Base-by-base conservation (phyloP, 345 rosid genomes). In the Trapa incisa region DNA sequence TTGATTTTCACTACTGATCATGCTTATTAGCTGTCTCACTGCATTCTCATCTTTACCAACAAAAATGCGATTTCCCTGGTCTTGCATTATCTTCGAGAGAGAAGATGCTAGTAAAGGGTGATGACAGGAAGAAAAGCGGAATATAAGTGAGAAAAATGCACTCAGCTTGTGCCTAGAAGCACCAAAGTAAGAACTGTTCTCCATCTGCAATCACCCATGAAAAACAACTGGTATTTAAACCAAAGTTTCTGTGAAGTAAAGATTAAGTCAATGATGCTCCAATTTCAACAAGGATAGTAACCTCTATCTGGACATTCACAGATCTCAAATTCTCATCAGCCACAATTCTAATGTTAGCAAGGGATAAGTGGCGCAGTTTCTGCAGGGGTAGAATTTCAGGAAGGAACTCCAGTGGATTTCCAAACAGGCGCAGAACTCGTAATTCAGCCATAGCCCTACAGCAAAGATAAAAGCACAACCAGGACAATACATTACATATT, bases 31-130 rank as follows among this genome's bases (percentile, higher is more conserved):
- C 83, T 94, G 99, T 68, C 96, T 84, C 72, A 94, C 87, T 52
- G 99, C 99, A 84, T 91, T 94, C 82, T 91, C 96, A 89, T 94
- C 99, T 86, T 91, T 94, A 74, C 93, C 93, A 77, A 94, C 86
- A 72, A 89, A 86, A 63, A 65, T 78, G 71, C 93, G 92, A 62
- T 94, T 94, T 75, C 88, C 99, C 74, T 84, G 85, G 76, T 94
- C 97, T 84, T 94, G 91, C 87, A 91, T 83, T 76, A 94, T 94
- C 86, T 94, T 94, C 76, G 86, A 97, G 82, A 94, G 72, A 22
- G 99, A 87, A 76, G 97, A 91, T 72, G 99, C 99, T 74, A 94
- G 81, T 71, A 94, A 85, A 76, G 96, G 96, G 78, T 94, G 99
- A 76, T 94, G 97, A 72, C 99, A 94, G 58, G 99, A 94, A 37